Evolutionary conservation across 306 rosid genomes (phyloP).

Genomic region (Quercus dentata): DNA sequence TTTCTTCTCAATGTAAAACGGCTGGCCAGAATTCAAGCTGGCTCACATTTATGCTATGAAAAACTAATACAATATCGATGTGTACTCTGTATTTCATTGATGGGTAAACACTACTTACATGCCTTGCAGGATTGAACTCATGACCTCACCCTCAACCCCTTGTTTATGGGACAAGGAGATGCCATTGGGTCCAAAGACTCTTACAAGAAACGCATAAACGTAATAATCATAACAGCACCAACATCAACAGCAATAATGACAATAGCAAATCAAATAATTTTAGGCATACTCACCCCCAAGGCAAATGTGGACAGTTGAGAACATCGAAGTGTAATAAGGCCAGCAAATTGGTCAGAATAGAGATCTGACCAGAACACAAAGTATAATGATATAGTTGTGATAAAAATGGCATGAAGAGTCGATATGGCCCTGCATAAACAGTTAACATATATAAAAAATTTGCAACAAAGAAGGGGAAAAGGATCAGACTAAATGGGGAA

Average conservation of each 20-base stretch:
- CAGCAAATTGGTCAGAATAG: conserved; percentile 48
- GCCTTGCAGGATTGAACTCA: too few species aligned
- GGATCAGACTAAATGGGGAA: conserved; percentile 17
- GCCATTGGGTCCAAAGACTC: background rate
- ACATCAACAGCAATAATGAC: background rate
- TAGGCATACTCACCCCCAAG: conserved; percentile 63
- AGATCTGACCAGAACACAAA: conserved; percentile 77
- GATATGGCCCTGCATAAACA: conserved; percentile 71
- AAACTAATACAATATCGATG: too few species aligned
- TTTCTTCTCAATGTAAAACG: too few species aligned
- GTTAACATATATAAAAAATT: conserved; percentile 5
- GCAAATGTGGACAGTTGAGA: conserved; percentile 62
- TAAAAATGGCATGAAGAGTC: conserved; percentile 81
- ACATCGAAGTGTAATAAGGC: conserved; percentile 50
- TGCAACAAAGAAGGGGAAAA: conserved; percentile 9
- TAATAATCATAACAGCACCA: background rate
- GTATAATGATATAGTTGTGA: conserved; percentile 73
- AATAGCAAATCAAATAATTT: background rate
- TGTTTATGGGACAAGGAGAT: background rate
- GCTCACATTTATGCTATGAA: too few species aligned
- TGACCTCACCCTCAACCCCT: too few species aligned
- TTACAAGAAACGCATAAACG: background rate
- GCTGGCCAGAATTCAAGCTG: too few species aligned
- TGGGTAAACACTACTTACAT: too few species aligned
- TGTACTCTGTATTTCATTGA: too few species aligned